phyloP scores from a whole-genome alignment of 2,329 filamentous ascomycete genomes.

The Penicillium glabrum region DNA sequence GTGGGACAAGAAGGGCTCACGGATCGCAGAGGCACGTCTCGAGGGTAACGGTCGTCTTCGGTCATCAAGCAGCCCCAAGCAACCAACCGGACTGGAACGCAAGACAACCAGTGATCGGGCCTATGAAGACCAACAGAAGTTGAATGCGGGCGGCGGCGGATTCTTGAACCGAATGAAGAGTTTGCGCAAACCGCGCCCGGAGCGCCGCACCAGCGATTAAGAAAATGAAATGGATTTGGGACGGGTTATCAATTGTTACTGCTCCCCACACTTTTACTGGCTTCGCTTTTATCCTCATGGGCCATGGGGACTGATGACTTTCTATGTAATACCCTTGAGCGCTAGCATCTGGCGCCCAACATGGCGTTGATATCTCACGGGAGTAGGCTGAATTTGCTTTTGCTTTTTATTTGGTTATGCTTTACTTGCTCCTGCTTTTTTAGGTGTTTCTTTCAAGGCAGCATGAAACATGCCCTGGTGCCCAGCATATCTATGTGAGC shows the following conservation, averaged over 20 bases:
- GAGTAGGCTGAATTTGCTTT: conserved; percentile 12
- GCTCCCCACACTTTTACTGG: not conserved
- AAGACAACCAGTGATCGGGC: conserved; percentile 60
- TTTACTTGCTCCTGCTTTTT: not conserved
- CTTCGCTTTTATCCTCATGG: conserved; percentile 3
- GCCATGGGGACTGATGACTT: conserved; percentile 18
- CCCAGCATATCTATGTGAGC: not conserved
- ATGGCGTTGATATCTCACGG: conserved; percentile 21
- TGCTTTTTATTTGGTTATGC: not conserved
- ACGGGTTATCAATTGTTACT: not conserved
- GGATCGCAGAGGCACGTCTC: conserved; percentile 52
- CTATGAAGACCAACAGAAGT: conserved; percentile 41
- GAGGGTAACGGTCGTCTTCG: conserved; percentile 36
- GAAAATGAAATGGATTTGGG: not conserved
- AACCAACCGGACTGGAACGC: conserved; percentile 57
- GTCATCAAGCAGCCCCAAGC: conserved; percentile 61
- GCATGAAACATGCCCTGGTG: conserved; percentile 1
- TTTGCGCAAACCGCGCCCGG: conserved; percentile 58
- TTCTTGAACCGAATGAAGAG: conserved; percentile 80
- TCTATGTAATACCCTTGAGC: conserved; percentile 26
- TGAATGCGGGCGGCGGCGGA: conserved; percentile 54
- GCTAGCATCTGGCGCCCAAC: conserved; percentile 13
- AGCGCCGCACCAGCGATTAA: conserved; percentile 36
- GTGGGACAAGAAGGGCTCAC: conserved; percentile 63
- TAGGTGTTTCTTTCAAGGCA: not conserved